A percentile compares a stretch with the other conserved stretches of the same genome.
Evolutionary conservation across 345 rosid species (phyloP).

Genomic region (Chamaenerion angustifolium): DNA sequence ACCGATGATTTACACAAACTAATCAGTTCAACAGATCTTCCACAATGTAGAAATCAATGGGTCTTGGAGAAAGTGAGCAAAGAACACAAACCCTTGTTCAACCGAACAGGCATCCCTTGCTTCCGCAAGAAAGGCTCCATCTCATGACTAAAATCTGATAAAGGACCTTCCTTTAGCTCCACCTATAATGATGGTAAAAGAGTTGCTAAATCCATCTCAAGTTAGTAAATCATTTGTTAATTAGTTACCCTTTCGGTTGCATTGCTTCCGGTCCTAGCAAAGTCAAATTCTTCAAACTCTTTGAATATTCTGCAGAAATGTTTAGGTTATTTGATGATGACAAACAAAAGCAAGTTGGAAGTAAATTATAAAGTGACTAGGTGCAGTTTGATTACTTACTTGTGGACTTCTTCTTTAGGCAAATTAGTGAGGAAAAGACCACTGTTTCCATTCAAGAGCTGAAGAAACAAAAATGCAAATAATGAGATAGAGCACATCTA

Average conservation of each 20-base stretch:
- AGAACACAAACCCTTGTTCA: constrained; percentile 53
- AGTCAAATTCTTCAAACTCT: constrained; percentile 66
- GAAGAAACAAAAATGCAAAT: constrained; percentile 3
- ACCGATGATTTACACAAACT: neutral
- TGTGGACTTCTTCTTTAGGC: constrained; percentile 74
- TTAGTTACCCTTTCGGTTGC: constrained; percentile 54
- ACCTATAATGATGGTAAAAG: constrained; percentile 26
- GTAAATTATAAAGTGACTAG: neutral
- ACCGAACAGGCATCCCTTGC: constrained; percentile 92
- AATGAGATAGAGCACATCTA: no score
- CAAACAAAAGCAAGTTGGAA: neutral
- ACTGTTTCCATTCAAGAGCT: constrained; percentile 68
- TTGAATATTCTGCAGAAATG: constrained; percentile 45
- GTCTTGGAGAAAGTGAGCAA: no score
- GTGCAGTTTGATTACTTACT: constrained; percentile 22
- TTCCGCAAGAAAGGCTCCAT: constrained; percentile 95
- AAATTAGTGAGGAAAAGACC: constrained; percentile 73
- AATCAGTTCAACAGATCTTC: neutral
- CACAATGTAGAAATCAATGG: neutral
- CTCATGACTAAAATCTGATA: constrained; percentile 77
- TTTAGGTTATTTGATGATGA: neutral
- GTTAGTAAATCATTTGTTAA: no score
- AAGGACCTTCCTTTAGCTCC: constrained; percentile 75
- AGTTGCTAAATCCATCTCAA: no score
- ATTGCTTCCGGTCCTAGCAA: constrained; percentile 72